A percentile compares a stretch with the other conserved stretches of the same genome.
These are phyloP conservation scores for Blastocystis sp. DNA, from an alignment of 352 stramenopile species.

Conservation along the genomic window DNA sequence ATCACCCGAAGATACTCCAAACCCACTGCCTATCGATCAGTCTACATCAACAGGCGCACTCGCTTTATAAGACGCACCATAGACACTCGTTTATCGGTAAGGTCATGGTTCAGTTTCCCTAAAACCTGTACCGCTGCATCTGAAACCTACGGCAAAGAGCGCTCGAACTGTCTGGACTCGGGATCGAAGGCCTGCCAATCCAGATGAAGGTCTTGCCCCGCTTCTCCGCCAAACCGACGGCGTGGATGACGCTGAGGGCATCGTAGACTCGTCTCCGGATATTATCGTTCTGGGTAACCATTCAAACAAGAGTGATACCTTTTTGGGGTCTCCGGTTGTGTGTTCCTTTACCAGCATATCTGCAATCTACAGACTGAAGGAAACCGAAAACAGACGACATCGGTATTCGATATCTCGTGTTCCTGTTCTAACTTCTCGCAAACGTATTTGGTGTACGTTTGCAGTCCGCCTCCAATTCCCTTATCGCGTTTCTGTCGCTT, in stretches of 20 bases:
- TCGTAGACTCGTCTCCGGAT: constrained; percentile 19
- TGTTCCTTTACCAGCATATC: constrained; percentile 4
- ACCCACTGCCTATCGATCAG: not conserved
- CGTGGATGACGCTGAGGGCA: constrained; percentile 9
- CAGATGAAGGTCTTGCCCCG: not conserved
- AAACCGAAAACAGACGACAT: not conserved
- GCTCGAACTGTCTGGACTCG: not conserved
- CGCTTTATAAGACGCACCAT: not conserved
- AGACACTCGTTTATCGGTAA: not conserved
- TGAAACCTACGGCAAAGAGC: not conserved
- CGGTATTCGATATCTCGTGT: not conserved
- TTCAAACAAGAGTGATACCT: not conserved
- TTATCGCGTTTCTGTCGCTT: not conserved
- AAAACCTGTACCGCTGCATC: not conserved
- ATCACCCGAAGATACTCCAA: not conserved
- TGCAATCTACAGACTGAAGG: not conserved
- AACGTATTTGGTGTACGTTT: not conserved
- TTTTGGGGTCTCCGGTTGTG: not conserved
- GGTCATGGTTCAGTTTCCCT: not conserved
- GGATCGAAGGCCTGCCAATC: not conserved
- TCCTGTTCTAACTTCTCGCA: constrained; percentile 11
- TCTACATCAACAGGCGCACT: not conserved
- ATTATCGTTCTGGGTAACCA: not conserved
- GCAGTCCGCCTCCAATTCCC: not conserved
- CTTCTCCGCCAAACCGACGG: constrained; percentile 3